Percentiles rank a stretch among this genome's conserved stretches.
phyloP scores from a whole-genome alignment of 2,329 filamentous ascomycete genomes.

The Penicillium sp. region DNA sequence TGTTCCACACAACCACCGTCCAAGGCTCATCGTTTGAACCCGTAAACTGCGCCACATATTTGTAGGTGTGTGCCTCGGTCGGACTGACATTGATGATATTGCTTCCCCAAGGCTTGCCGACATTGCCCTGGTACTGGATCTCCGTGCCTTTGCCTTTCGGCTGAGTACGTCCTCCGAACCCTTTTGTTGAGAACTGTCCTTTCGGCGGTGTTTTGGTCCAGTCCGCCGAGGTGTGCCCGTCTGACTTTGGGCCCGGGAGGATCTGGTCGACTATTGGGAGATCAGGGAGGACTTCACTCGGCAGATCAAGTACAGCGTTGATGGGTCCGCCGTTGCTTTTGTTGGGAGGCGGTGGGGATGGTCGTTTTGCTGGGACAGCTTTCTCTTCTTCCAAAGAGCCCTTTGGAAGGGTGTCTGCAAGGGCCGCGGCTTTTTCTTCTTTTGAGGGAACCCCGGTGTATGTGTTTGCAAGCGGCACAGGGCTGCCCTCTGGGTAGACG shows the following conservation, averaged over 20 bases:
- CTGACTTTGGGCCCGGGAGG: slow-evolving; percentile 8
- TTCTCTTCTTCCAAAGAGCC: slow-evolving; percentile 4
- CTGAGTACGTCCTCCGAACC: slow-evolving; percentile 35
- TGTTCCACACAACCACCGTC: slow-evolving; percentile 42
- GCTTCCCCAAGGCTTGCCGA: slow-evolving; percentile 41
- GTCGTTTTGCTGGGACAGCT: neutral
- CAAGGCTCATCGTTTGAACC: slow-evolving; percentile 33
- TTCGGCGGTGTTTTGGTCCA: slow-evolving; percentile 27
- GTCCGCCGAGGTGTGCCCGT: slow-evolving; percentile 2
- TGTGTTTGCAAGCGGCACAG: neutral
- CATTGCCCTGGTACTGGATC: slow-evolving; percentile 35
- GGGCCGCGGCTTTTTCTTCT: neutral
- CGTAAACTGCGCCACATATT: slow-evolving; percentile 37
- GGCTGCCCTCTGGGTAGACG: neutral
- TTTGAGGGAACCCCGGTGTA: neutral
- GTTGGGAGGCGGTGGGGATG: neutral
- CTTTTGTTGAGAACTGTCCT: slow-evolving; percentile 19
- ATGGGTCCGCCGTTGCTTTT: neutral
- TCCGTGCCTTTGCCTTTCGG: slow-evolving; percentile 20
- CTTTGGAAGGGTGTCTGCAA: slow-evolving; percentile 1
- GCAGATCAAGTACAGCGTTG: slow-evolving; percentile 3
- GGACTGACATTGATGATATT: slow-evolving; percentile 40
- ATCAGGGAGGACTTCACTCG: slow-evolving; percentile 8
- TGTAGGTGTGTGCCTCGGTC: slow-evolving; percentile 31
- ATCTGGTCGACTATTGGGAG: slow-evolving; percentile 10